A percentile compares a stretch with the other conserved stretches of the same genome.
phyloP scores from a whole-genome alignment of 148 eudicot species.

The Rhododendron ferrugineum region DNA sequence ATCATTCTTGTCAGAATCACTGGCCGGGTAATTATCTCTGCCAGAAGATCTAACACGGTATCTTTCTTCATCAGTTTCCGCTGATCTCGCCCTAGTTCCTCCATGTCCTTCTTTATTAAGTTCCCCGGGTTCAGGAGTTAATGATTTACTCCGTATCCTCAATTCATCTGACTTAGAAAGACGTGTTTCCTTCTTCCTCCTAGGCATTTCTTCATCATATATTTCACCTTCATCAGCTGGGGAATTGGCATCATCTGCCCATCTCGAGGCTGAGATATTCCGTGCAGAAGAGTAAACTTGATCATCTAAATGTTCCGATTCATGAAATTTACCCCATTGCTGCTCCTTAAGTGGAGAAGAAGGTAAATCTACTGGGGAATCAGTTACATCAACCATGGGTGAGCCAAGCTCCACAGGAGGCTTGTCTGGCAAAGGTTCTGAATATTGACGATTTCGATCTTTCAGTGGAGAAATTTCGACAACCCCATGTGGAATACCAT shows the following conservation, averaged over 20 bases:
- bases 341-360: conserved; percentile 30
- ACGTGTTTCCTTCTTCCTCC: conserved; percentile 28
- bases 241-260: conserved; percentile 87
- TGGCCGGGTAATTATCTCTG: conserved; percentile 36
- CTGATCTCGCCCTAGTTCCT: conserved; percentile 39
- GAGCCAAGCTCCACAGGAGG: conserved; percentile 16
- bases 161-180: conserved; percentile 30
- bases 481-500: conserved; percentile 13
- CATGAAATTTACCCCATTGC: conserved; percentile 31
- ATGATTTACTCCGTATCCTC: conserved; percentile 38
- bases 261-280: conserved; percentile 75
- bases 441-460: conserved; percentile 10
- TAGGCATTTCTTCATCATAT: conserved; percentile 30
- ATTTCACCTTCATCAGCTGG: conserved; percentile 82
- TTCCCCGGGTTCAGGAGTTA: conserved; percentile 60
- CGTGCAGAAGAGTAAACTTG: conserved; percentile 24
- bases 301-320: conserved; percentile 17
- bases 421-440: conserved; percentile 27
- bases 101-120: conserved; percentile 43
- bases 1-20: conserved; percentile 43
- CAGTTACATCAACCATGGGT: conserved; percentile 39
- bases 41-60: conserved; percentile 46
- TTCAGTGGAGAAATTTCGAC: conserved; percentile 26
- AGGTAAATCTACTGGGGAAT: conserved; percentile 24
- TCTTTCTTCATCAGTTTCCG: conserved; percentile 58